Evolutionary conservation across 2,329 filamentous ascomycete genomes (phyloP), one percentile per base, ranked within the genome.

Genomic region (Neofusicoccum sp.): DNA sequence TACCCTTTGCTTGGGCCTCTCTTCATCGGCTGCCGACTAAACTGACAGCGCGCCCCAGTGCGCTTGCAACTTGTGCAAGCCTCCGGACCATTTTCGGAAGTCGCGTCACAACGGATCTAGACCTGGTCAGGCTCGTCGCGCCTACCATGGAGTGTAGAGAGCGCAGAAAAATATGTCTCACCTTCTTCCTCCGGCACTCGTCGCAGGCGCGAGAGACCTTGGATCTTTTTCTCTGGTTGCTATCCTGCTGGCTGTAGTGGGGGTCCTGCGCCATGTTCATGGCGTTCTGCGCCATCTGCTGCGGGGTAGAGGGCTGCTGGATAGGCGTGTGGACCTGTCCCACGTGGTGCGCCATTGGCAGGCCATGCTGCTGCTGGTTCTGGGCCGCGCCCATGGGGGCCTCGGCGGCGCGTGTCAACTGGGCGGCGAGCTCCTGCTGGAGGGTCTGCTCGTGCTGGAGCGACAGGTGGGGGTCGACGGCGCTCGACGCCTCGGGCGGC

Each of bases 171-270:
- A 34, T 22, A 22, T 22, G 22, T 22, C 54, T n/a, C 65, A 77
- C 76, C 73, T 78, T 78, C 67, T 78, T 78, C 34, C 76, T 69
- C 56, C 76, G 71, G 63, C 76, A 78, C 65, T 77, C 75, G 63
- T 78, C 76, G 66, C 76, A 78, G 8, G 76, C 76, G 59, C 76
- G 74, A 9, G 76, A 77, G n/a, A 77, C 75, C 66, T 78, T 77
- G 36, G 75, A 77, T 44, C 61, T 49, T n/a, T 63, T 63, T 54
- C 74, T 68, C 66, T 76, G 76, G 44, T 69, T 75, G 47, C 71
- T 70, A 41, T 77, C 75, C 48, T 74, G 74, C 60, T 75, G 71
- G 58, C 71, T 71, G 54, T 73, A 77, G 28, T 68, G 65, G 43
- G 74, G 69, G 29, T 74, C 72, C 11, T 47, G 61, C 49, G 74